Percentiles rank a stretch among this genome's conserved stretches.
These are phyloP conservation scores for Mortierella sp. DNA, from an alignment of 371 early-diverging fungal species.

Conservation along the genomic window DNA sequence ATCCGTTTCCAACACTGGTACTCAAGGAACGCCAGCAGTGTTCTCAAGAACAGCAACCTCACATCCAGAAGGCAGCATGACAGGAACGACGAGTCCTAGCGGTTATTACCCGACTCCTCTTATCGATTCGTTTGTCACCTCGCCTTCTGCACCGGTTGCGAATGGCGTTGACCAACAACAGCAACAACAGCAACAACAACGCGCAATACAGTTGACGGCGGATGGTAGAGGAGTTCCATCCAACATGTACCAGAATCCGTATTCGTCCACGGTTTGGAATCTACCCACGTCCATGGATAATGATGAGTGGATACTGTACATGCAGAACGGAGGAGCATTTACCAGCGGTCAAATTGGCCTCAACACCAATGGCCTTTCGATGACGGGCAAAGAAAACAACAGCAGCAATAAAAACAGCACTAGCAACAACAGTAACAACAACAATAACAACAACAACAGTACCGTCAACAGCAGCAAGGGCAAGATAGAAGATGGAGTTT, in stretches of 20 bases:
- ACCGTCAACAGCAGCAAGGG: background rate
- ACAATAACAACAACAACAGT: background rate
- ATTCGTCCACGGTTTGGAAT: constrained; percentile 27
- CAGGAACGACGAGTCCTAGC: background rate
- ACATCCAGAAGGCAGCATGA: background rate
- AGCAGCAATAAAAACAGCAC: background rate
- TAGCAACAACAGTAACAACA: constrained; percentile 15
- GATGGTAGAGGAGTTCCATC: background rate
- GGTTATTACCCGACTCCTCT: constrained; percentile 6
- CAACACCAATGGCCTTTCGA: background rate
- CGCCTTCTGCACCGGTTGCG: constrained; percentile 15
- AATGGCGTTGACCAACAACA: background rate
- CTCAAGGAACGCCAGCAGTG: constrained; percentile 4
- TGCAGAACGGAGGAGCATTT: constrained; percentile 16
- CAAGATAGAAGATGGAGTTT: background rate
- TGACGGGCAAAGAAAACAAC: background rate
- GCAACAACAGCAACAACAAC: constrained; percentile 7
- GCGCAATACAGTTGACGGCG: background rate
- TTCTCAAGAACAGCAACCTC: background rate
- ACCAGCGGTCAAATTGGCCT: background rate
- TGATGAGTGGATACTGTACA: constrained; percentile 35
- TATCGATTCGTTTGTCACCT: constrained; percentile 21
- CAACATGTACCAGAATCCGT: constrained; percentile 24
- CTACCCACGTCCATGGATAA: constrained; percentile 27
- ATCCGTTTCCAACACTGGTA: background rate